phyloP scores from a whole-genome alignment of 306 rosid species.

The Acacia confusa region DNA sequence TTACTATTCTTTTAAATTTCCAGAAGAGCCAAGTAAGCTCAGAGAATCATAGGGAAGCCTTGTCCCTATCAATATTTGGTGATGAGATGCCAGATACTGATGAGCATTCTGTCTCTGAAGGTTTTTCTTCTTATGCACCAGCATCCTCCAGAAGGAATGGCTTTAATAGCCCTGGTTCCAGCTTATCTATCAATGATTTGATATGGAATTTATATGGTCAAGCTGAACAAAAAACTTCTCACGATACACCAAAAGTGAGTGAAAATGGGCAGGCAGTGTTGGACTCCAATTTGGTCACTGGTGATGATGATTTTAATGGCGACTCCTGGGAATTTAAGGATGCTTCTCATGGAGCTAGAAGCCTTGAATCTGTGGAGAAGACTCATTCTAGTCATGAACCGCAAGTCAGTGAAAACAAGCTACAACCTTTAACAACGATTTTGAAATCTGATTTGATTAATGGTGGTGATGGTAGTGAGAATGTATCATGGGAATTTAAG shows the following conservation, averaged over 20 bases:
- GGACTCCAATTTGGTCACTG: conserved; percentile 42
- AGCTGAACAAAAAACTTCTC: conserved; percentile 55
- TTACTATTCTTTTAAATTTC: conserved; percentile 31
- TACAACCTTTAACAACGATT: conserved; percentile 34
- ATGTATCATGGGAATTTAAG: conserved; percentile 80
- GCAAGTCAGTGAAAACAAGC: conserved; percentile 46
- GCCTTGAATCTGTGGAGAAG: conserved; percentile 49
- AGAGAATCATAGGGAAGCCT: conserved; percentile 54
- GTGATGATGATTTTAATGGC: conserved; percentile 57
- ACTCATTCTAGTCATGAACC: conserved; percentile 40
- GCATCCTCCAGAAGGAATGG: conserved; percentile 36
- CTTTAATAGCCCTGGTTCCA: conserved; percentile 43
- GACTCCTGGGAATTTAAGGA: conserved; percentile 78
- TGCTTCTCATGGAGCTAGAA: conserved; percentile 44
- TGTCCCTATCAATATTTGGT: conserved; percentile 80
- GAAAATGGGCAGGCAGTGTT: conserved; percentile 42
- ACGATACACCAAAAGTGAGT: conserved; percentile 43
- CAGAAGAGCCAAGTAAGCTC: conserved; percentile 49
- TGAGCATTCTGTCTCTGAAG: conserved; percentile 44
- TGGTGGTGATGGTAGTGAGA: conserved; percentile 57
- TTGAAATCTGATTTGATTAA: conserved; percentile 45
- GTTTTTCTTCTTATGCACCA: conserved; percentile 40
- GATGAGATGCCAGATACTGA: conserved; percentile 56
- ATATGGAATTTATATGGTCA: conserved; percentile 79
- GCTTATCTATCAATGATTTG: conserved; percentile 62